Base-by-base conservation (phyloP, 768 basidiomycete genomes). In the Amanita pallidorosea region DNA sequence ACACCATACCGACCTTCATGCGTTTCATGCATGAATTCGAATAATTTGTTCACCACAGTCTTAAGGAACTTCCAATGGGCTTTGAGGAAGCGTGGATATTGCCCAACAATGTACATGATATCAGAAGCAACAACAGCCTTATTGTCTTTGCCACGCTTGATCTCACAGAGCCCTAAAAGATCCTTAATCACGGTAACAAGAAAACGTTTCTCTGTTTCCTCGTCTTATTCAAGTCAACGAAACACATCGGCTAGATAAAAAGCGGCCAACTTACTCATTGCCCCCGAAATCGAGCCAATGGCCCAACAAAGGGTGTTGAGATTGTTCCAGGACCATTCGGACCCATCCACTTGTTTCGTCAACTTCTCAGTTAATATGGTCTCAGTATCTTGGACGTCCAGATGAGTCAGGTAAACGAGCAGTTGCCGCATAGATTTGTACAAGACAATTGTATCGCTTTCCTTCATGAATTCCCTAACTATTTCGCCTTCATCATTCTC, bases 1-100 rank as follows among this genome's bases (percentile, higher is more conserved):
- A 22, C 45, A 57, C 48, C 29, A n/a, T 38, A 12, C 33, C 35
- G 49, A 85, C 90, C 93, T 73, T 99, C 96, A 61, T 99, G 95
- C 0, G 92, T 96, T 70, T 99, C 95, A 66, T 99, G 96, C 93
- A 98, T 98, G 66, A 99, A 99, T 65, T 99, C 96, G 67, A 98
- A 99, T 6, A 98, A 74, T 67, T 99, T 99, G 72, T 98, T 99
- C 55, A 99, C 95, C 49, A 99, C 96, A 2, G 96, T 98, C 75
- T 99, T 99, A 63, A 99, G 72, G 79, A 99, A 99, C 70, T 98
- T 99, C 96, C 96, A 99, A 65, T 99, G 96, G 15, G 96, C 96
- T 66, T 97, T 98, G 61, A 99, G 81, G 81, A 98, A 99, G 33
- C 96, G 84, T 41, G 96, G 96, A 63, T 99, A 99, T 70, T 99